Conservation (phyloP, 106 monocot genomes). For the Hemerocallis citrina region DNA sequence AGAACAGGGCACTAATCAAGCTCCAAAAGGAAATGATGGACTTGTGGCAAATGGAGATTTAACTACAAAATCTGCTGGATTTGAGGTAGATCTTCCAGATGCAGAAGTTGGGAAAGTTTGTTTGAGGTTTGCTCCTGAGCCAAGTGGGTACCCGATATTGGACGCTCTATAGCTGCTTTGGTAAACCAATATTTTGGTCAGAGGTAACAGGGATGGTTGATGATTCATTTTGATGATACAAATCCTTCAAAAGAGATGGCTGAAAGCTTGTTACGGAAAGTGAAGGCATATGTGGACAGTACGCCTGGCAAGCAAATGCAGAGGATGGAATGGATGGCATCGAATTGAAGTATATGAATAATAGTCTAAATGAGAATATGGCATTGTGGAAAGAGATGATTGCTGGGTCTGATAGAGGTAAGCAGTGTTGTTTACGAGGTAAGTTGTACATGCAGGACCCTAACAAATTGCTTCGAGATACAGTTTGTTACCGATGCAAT, state of each 20-base stretch:
- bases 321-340: constrained; percentile 84
- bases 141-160: constrained; percentile 80
- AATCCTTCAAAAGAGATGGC: constrained; percentile 91
- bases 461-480: constrained; percentile 66
- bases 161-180: constrained; percentile 73
- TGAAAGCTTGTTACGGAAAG: constrained; percentile 44
- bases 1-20: constrained; percentile 6
- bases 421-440: constrained; percentile 66
- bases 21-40: constrained; percentile 9
- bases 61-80: constrained; percentile 13
- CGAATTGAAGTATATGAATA: constrained; percentile 59
- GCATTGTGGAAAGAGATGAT: constrained; percentile 74
- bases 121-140: constrained; percentile 84
- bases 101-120: constrained; percentile 72
- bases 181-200: constrained; percentile 73
- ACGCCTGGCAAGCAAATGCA: constrained; percentile 76
- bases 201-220: constrained; percentile 44
- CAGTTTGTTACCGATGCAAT: constrained; percentile 74
- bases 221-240: constrained; percentile 82
- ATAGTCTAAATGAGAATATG: constrained; percentile 43
- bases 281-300: constrained; percentile 79
- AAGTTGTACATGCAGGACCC: constrained; percentile 79
- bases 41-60: constrained; percentile 8
- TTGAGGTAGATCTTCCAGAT: constrained; percentile 74
- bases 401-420: constrained; percentile 60